A percentile compares a stretch with the other conserved stretches of the same genome.
These are phyloP conservation scores for Stentor roeselii DNA, from an alignment of 73 alveolate genomes.

Conservation along the genomic window DNA sequence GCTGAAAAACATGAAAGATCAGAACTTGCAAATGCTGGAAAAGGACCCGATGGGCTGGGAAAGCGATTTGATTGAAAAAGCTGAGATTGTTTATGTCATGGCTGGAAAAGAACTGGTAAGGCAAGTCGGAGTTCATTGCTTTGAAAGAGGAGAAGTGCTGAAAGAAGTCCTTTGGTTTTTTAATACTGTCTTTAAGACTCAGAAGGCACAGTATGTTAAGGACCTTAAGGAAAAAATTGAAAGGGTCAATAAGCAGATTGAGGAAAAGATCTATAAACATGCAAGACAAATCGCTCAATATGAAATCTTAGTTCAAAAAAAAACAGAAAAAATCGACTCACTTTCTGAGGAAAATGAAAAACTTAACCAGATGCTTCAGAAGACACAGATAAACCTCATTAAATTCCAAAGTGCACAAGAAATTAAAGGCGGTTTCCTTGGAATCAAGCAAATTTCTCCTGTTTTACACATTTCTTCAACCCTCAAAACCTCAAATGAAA, in stretches of 20 bases:
- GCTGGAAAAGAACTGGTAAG: constrained; percentile 16
- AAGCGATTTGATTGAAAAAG: not conserved
- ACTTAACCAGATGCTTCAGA: not conserved
- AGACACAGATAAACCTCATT: too few relatives aligned
- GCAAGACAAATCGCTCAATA: constrained; percentile 1
- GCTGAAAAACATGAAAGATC: constrained; percentile 8
- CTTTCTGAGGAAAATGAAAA: too few relatives aligned
- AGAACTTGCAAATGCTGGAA: not conserved
- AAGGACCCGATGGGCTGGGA: not conserved
- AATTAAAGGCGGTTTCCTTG: too few relatives aligned
- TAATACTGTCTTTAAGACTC: not conserved
- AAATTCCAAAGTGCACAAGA: too few relatives aligned
- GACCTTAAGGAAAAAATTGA: not conserved
- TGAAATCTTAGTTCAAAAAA: not conserved
- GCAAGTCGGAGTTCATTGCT: constrained; percentile 11
- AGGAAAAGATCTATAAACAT: not conserved
- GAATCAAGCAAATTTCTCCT: too few relatives aligned
- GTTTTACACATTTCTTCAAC: too few relatives aligned
- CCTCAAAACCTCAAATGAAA: too few relatives aligned
- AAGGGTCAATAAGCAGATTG: not conserved
- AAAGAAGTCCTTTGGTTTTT: constrained; percentile 21
- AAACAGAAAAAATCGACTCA: not conserved
- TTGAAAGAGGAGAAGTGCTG: constrained; percentile 21
- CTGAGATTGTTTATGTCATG: not conserved
- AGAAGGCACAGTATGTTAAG: not conserved